phyloP scores from a whole-genome alignment of 2,329 filamentous ascomycete species.

The Scleromitrula shiraiana region DNA sequence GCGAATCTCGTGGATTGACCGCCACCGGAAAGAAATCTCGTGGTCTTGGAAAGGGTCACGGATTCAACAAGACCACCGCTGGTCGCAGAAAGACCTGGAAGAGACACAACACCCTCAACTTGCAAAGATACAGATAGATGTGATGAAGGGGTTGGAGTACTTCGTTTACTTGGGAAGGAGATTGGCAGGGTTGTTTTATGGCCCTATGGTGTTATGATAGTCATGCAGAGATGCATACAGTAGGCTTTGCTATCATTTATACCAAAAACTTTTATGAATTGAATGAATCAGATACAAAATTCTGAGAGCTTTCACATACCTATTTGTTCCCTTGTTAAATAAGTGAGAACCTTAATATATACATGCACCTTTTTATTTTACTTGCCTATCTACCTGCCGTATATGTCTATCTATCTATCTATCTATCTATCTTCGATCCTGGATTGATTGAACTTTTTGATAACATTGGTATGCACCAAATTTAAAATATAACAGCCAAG shows the following conservation, averaged over 20 bases:
- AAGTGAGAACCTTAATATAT: slow-evolving; percentile 1
- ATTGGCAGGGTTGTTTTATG: slow-evolving; percentile 20
- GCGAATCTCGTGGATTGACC: slow-evolving; percentile 93
- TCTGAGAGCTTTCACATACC: not conserved
- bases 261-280: slow-evolving; percentile 12
- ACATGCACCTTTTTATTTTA: not conserved
- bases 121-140: slow-evolving; percentile 90
- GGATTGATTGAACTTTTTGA: no score
- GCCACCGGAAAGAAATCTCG: slow-evolving; percentile 99
- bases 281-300: slow-evolving; percentile 14
- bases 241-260: slow-evolving; percentile 16
- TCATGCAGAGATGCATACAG: slow-evolving; percentile 19
- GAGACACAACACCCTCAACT: slow-evolving; percentile 97
- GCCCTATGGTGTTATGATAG: slow-evolving; percentile 11
- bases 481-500: no score
- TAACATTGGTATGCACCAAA: no score
- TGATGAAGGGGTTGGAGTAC: slow-evolving; percentile 22
- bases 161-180: slow-evolving; percentile 18
- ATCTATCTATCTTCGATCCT: no score
- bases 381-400: no score
- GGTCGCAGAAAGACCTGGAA: slow-evolving; percentile 99
- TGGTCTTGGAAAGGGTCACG: slow-evolving; percentile 98
- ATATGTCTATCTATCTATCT: no score
- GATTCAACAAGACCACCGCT: slow-evolving; percentile 96
- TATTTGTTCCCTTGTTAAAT: not conserved